Base-by-base conservation (phyloP, 1,139 yeast species). In the Yamadazyma spencermartinsiae region DNA sequence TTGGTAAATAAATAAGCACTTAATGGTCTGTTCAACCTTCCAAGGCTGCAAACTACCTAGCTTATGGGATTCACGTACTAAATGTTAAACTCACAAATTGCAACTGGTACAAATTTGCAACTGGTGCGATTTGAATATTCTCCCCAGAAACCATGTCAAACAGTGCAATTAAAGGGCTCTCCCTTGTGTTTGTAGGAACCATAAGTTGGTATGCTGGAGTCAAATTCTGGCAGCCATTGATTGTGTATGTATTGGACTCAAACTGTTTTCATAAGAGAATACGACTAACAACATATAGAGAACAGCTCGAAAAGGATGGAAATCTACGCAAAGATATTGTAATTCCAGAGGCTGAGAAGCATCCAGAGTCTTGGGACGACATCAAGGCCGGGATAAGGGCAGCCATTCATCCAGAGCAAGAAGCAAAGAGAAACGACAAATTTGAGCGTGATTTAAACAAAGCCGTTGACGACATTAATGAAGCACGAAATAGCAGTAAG, bases 181-280 rank as follows among this genome's bases (percentile, higher is more conserved):
- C 63, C 0, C 39, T 67, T 4, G 42, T 64, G 19, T 59, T 64
- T 20, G 69, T 63, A 4, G 64, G 68, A 5, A 65, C 60, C 5
- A 49, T 68, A 25, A 65, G 75, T 39, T 69, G 74, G 72, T 72
- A 68, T 42, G 60, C 72, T 19, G 85, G 92, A 1, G 64, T 79
- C 40, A 77, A 74, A 54, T 85, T 85, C 61, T 85, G 87, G 72
- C 82, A 81, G 50, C 94, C 95, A 1, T 58, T 85, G 23, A 73
- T 85, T 4, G 72, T 85, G 83, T 79, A 69, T 52, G 83, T 76
- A 34, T 12, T 8, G 23, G 9, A 20, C 10, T 20, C 10, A 20
- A 8, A 20, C 23, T 10, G 10, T 20, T 10, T 8, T 8, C 9
- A 8, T 8, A 20, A 7, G 12, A 13, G 28, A 25, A 25, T 8